These are phyloP conservation scores for Yarrowia galli DNA, from an alignment of 1,139 yeast genomes.

Conservation along the genomic window DNA sequence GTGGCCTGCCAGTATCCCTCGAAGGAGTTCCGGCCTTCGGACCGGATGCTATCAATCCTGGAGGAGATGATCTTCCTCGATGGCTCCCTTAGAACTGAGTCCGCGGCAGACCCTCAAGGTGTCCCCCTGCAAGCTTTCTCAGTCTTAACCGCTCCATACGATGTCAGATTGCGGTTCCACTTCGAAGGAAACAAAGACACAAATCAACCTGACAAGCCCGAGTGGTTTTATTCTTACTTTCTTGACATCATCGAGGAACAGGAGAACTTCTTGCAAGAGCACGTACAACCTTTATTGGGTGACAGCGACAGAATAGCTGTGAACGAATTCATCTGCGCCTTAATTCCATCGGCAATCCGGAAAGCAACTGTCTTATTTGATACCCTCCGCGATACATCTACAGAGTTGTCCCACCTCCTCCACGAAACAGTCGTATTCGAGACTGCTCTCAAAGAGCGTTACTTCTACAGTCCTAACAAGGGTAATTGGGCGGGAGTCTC, in stretches of 20 bases:
- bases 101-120: conserved; percentile 15
- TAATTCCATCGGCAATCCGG: conserved; percentile 59
- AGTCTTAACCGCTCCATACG: conserved; percentile 63
- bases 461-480: conserved; percentile 62
- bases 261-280: conserved; percentile 52
- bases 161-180: conserved; percentile 73
- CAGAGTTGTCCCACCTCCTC: conserved; percentile 66
- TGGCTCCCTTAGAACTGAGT: conserved; percentile 10
- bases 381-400: conserved; percentile 51
- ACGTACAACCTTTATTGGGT: conserved; percentile 48
- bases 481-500: conserved; percentile 65
- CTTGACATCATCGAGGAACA: conserved; percentile 60
- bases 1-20: conserved; percentile 18
- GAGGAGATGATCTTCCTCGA: conserved; percentile 21
- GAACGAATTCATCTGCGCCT: conserved; percentile 63
- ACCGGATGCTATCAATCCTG: conserved; percentile 37
- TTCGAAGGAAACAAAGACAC: conserved; percentile 69
- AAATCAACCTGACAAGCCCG: conserved; percentile 76
- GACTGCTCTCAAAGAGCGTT: conserved; percentile 59
- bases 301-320: conserved; percentile 48
- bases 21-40: conserved; percentile 16
- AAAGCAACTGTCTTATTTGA: conserved; percentile 56
- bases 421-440: conserved; percentile 69
- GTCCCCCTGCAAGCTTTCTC: conserved; percentile 53
- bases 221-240: conserved; percentile 72